Evolutionary conservation across 2,329 filamentous ascomycete species (phyloP).

Genomic region (Ophiostoma perfectum): DNA sequence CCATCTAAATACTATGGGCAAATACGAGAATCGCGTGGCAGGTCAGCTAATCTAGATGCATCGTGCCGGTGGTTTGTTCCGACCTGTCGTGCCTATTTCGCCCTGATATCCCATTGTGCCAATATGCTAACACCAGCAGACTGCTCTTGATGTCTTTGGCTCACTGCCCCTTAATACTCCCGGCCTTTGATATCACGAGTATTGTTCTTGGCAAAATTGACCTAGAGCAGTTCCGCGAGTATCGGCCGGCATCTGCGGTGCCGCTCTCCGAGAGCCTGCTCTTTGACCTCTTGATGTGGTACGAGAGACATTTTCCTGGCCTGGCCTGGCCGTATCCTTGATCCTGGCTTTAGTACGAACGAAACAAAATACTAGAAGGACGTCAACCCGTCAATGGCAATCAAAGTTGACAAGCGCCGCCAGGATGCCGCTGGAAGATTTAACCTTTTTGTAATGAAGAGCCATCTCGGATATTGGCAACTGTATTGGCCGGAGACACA

Average conservation of each 20-base stretch:
- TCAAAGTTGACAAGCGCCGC: neutral
- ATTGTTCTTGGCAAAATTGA: neutral
- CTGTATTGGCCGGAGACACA: neutral
- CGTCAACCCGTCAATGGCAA: neutral
- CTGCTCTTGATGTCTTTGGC: too few species aligned
- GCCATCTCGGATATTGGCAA: neutral
- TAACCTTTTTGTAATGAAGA: neutral
- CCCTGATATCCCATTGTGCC: neutral
- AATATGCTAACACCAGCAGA: neutral
- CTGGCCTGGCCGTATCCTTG: neutral
- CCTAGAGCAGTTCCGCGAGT: neutral
- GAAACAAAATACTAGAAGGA: too few species aligned
- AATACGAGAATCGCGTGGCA: slow-evolving; percentile 7
- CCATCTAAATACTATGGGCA: neutral
- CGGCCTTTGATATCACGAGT: too few species aligned
- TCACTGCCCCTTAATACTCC: neutral
- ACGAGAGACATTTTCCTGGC: neutral
- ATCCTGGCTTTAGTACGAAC: neutral
- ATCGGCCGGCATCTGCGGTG: neutral
- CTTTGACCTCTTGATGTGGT: slow-evolving; percentile 4
- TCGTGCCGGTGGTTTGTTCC: neutral
- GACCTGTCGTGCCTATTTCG: neutral
- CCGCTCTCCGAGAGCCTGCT: neutral
- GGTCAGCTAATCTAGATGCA: neutral
- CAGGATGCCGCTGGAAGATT: neutral